Conservation (phyloP, 768 basidiomycete species). For the Asterophora parasitica region DNA sequence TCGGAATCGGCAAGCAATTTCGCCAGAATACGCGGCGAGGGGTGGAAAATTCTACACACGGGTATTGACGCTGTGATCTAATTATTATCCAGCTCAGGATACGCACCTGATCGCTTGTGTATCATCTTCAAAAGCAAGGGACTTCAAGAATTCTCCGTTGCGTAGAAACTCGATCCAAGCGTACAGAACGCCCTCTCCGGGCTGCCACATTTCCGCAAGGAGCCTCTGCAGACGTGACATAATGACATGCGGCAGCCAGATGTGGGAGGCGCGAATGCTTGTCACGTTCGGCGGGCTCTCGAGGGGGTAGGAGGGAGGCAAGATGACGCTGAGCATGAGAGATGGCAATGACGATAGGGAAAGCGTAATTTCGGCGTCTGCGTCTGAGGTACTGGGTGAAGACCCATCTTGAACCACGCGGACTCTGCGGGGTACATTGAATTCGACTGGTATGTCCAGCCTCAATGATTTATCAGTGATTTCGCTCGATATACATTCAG, state of each 20-base stretch:
- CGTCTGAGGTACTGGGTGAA: slow-evolving; percentile 2
- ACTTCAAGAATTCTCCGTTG: slow-evolving; percentile 56
- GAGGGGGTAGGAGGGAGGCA: slow-evolving; percentile 55
- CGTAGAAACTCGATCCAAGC: slow-evolving; percentile 70
- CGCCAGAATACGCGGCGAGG: slow-evolving; percentile 49
- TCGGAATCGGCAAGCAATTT: slow-evolving; percentile 48
- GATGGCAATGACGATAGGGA: slow-evolving; percentile 57
- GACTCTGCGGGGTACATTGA: slow-evolving; percentile 39
- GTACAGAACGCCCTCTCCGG: slow-evolving; percentile 59
- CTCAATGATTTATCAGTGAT: slow-evolving; percentile 37
- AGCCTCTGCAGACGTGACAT: slow-evolving; percentile 30
- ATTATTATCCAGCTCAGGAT: neutral
- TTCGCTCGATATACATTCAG: slow-evolving; percentile 55
- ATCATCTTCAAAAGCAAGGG: slow-evolving; percentile 27
- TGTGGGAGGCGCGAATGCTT: slow-evolving; percentile 50
- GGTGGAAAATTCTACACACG: slow-evolving; percentile 45
- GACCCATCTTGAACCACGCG: slow-evolving; percentile 22
- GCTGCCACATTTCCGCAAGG: slow-evolving; percentile 55
- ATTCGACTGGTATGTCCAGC: slow-evolving; percentile 64
- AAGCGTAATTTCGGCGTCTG: slow-evolving; percentile 17
- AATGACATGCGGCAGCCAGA: slow-evolving; percentile 58
- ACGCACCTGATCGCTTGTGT: slow-evolving; percentile 35
- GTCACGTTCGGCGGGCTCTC: slow-evolving; percentile 46
- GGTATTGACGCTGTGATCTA: neutral
- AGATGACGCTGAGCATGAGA: slow-evolving; percentile 48